Conservation (phyloP, 2,329 filamentous ascomycete species). For the Botryotinia calthae region DNA sequence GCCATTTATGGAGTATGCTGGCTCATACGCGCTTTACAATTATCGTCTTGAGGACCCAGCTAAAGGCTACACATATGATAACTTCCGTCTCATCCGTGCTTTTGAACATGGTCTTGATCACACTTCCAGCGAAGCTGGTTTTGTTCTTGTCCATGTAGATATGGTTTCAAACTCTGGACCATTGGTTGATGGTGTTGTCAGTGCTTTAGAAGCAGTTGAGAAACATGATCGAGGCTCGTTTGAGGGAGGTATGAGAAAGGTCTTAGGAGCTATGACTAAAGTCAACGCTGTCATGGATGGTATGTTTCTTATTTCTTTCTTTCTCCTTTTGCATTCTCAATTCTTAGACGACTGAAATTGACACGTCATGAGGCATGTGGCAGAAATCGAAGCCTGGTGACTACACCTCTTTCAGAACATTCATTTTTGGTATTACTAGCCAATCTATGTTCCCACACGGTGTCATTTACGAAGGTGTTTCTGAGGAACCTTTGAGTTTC, state of each 20-base stretch:
- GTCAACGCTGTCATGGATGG: constrained; percentile 80
- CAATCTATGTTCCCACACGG: constrained; percentile 94
- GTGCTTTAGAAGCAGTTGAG: constrained; percentile 60
- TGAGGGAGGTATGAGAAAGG: constrained; percentile 60
- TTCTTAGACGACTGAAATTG: constrained; percentile 34
- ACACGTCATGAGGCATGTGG: constrained; percentile 69
- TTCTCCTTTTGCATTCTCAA: not conserved
- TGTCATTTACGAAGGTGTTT: constrained; percentile 83
- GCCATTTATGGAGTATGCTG: constrained; percentile 86
- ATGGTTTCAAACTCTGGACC: constrained; percentile 87
- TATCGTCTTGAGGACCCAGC: constrained; percentile 59
- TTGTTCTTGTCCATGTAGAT: constrained; percentile 92
- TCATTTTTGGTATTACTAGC: constrained; percentile 93
- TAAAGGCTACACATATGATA: constrained; percentile 58
- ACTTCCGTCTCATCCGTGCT: constrained; percentile 81
- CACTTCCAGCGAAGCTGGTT: constrained; percentile 85
- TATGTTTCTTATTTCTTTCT: constrained; percentile 39
- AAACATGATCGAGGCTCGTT: constrained; percentile 52
- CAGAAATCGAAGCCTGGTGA: constrained; percentile 76
- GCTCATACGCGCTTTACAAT: constrained; percentile 67
- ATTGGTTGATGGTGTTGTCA: constrained; percentile 69
- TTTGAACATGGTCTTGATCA: constrained; percentile 89
- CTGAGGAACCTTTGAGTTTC: constrained; percentile 74
- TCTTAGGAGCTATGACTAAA: constrained; percentile 62
- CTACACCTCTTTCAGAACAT: constrained; percentile 89